phyloP scores from a whole-genome alignment of 495 filamentous ascomycete genomes.

The Penicillium malachiteum region DNA sequence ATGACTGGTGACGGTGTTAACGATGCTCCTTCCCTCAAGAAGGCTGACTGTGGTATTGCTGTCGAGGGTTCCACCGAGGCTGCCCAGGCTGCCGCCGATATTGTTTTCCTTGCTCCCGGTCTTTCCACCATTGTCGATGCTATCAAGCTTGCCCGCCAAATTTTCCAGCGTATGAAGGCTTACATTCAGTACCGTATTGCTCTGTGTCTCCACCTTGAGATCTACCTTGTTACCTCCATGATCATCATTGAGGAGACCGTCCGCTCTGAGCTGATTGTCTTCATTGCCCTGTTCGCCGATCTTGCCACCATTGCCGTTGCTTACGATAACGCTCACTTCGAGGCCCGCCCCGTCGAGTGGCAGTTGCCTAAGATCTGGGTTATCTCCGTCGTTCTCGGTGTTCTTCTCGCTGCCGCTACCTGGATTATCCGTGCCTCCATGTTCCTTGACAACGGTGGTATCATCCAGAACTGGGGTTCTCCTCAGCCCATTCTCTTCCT shows the following conservation, averaged over 20 bases:
- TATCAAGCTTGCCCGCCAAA: slow-evolving; percentile 76
- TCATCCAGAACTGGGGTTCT: slow-evolving; percentile 70
- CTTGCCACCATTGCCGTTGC: slow-evolving; percentile 74
- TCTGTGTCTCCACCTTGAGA: slow-evolving; percentile 72
- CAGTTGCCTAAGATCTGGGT: slow-evolving; percentile 78
- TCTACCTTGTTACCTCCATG: slow-evolving; percentile 77
- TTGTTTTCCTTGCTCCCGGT: slow-evolving; percentile 77
- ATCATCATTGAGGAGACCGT: slow-evolving; percentile 75
- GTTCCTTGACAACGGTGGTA: slow-evolving; percentile 66
- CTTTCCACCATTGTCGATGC: slow-evolving; percentile 73
- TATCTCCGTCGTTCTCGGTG: slow-evolving; percentile 66
- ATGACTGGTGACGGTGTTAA: slow-evolving; percentile 78
- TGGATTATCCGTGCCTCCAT: slow-evolving; percentile 69
- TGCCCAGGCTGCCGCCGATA: slow-evolving; percentile 75
- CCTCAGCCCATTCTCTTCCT: slow-evolving; percentile 74
- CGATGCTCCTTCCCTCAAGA: slow-evolving; percentile 71
- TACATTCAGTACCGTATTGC: slow-evolving; percentile 82
- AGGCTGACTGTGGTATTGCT: slow-evolving; percentile 74
- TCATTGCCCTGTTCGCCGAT: slow-evolving; percentile 76
- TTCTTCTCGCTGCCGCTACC: slow-evolving; percentile 63
- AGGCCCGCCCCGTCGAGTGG: slow-evolving; percentile 71
- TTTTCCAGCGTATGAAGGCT: slow-evolving; percentile 82
- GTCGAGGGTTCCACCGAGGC: slow-evolving; percentile 77
- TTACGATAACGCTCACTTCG: slow-evolving; percentile 76
- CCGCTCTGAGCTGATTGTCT: slow-evolving; percentile 65